These are phyloP conservation scores for Pascua guehoae DNA, from an alignment of 1,284 basidiomycete species.

Conservation along the genomic window DNA sequence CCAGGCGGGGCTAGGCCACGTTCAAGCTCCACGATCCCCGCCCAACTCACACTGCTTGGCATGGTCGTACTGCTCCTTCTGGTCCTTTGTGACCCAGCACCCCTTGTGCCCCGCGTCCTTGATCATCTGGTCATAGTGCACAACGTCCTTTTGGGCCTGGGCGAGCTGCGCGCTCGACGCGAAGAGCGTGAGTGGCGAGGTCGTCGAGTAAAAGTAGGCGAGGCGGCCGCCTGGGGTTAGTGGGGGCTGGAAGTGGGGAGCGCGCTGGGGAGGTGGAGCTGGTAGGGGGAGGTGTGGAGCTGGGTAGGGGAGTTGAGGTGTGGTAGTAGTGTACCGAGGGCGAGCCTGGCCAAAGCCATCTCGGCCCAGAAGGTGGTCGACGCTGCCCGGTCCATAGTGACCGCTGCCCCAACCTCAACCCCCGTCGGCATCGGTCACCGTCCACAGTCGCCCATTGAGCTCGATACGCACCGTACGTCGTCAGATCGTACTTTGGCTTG, in stretches of 20 bases:
- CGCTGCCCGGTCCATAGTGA: background rate
- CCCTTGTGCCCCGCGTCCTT: constrained; percentile 40
- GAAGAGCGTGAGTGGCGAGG: constrained; percentile 55
- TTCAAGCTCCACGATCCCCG: too few relatives aligned
- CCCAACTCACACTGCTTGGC: constrained; percentile 50
- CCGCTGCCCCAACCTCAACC: background rate
- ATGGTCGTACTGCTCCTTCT: constrained; percentile 44
- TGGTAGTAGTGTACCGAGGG: background rate
- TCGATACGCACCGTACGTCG: constrained; percentile 29
- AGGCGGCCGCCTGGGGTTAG: constrained; percentile 49
- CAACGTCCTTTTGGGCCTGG: constrained; percentile 43
- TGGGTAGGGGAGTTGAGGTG: too few relatives aligned
- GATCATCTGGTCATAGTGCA: constrained; percentile 41
- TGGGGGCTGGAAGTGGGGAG: background rate
- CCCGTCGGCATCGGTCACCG: background rate
- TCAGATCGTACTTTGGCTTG: constrained; percentile 38
- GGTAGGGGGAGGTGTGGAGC: background rate
- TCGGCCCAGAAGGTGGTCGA: background rate
- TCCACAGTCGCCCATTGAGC: background rate
- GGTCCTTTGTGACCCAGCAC: constrained; percentile 39
- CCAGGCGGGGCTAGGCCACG: too few relatives aligned
- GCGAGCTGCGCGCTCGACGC: constrained; percentile 46
- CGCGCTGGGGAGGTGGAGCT: background rate
- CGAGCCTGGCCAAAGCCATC: background rate
- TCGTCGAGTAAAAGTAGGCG: constrained; percentile 54